Percentiles rank a stretch among this genome's conserved stretches.
Evolutionary conservation across 306 rosid species (phyloP).

Genomic region (Potentilla sterilis): DNA sequence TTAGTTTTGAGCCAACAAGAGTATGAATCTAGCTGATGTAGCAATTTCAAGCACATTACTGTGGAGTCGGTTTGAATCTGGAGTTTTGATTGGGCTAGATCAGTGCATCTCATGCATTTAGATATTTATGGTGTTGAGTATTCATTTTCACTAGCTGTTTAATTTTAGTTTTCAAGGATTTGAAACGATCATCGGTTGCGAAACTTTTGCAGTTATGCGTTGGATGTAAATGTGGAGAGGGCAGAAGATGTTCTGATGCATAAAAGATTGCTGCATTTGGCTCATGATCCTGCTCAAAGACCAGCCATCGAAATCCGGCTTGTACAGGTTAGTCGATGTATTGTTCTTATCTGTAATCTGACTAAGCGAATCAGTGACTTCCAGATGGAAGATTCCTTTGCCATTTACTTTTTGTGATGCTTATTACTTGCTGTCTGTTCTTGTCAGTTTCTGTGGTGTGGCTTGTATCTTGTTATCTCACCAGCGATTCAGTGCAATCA

Average conservation of each 20-base stretch:
- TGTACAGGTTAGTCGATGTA: constrained; percentile 65
- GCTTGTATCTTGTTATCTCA: neutral
- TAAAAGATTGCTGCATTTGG: constrained; percentile 76
- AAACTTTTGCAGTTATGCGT: constrained; percentile 60
- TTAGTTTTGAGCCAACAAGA: neutral
- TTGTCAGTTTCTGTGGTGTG: constrained; percentile 7
- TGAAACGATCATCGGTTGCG: neutral
- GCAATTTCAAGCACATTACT: constrained; percentile 1
- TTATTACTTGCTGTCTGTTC: constrained; percentile 1
- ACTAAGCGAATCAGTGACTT: neutral
- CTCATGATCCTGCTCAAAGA: constrained; percentile 78
- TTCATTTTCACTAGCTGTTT: neutral
- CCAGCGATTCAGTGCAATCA: neutral
- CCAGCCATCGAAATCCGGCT: constrained; percentile 96
- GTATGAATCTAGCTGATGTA: constrained; percentile 1
- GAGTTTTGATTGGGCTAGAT: neutral
- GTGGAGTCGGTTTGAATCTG: neutral
- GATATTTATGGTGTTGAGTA: neutral
- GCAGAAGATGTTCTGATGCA: constrained; percentile 97
- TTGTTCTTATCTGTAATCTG: neutral
- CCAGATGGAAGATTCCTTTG: neutral
- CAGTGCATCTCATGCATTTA: neutral
- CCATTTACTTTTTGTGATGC: neutral
- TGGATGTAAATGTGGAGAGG: constrained; percentile 97
- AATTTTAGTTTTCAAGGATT: neutral